Conservation (phyloP, 116 monocot genomes). For the Cymodocea nodosa region DNA sequence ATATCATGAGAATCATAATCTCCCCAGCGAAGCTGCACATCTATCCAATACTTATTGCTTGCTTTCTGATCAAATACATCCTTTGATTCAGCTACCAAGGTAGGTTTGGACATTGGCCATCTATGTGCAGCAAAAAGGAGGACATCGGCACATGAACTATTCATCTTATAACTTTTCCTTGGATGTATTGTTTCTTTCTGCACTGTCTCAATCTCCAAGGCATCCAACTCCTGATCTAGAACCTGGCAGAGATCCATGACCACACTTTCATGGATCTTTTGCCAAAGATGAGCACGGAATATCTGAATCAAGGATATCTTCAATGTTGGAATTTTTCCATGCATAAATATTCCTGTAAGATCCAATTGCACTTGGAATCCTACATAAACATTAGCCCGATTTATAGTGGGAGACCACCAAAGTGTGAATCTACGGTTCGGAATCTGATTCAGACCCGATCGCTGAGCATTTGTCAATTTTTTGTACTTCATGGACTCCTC, state of each 20-base stretch:
- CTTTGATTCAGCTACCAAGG: constrained; percentile 91
- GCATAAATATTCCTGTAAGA: constrained; percentile 99
- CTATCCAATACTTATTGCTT: constrained; percentile 92
- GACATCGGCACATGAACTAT: constrained; percentile 97
- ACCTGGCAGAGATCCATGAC: constrained; percentile 99
- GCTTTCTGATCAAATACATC: constrained; percentile 99
- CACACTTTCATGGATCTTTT: constrained; percentile 98
- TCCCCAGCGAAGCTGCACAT: constrained; percentile 81
- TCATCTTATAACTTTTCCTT: constrained; percentile 99
- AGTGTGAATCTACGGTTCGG: constrained; percentile 95
- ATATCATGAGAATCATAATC: constrained; percentile 91
- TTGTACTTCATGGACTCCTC: constrained; percentile 99
- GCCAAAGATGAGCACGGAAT: constrained; percentile 99
- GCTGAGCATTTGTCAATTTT: constrained; percentile 92
- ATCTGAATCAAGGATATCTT: constrained; percentile 99
- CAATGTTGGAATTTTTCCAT: constrained; percentile 96
- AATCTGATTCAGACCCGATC: constrained; percentile 95
- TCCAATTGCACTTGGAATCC: constrained; percentile 98
- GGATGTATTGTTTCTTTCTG: constrained; percentile 92
- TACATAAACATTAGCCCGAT: constrained; percentile 98
- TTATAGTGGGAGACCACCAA: constrained; percentile 99
- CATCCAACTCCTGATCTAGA: constrained; percentile 95
- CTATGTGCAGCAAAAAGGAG: constrained; percentile 95
- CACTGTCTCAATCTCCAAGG: constrained; percentile 84
- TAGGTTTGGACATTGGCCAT: constrained; percentile 99